Conservation (phyloP, 345 rosid species). For the Bruguiera parviflora region DNA sequence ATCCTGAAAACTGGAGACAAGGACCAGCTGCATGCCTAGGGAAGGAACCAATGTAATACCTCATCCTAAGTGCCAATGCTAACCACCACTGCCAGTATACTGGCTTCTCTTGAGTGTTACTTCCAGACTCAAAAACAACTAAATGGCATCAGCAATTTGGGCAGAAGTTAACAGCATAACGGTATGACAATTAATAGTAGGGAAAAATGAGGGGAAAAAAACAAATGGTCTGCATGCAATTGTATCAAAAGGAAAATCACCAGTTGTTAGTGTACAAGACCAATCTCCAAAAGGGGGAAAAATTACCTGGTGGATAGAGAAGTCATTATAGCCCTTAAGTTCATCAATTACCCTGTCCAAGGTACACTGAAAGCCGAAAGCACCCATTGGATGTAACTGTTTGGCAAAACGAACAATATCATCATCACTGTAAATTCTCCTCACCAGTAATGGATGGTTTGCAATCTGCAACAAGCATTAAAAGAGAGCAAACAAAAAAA, state of each 20-base stretch:
- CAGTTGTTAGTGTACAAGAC: neutral
- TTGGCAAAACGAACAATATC: slow-evolving; percentile 72
- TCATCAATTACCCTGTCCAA: slow-evolving; percentile 80
- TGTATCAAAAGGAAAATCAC: neutral
- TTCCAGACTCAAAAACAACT: neutral
- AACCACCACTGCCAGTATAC: no score
- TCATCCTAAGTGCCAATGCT: neutral
- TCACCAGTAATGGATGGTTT: slow-evolving; percentile 91
- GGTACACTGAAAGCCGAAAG: slow-evolving; percentile 84
- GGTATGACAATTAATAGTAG: neutral
- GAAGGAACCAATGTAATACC: no score
- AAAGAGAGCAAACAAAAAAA: neutral
- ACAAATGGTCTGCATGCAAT: neutral
- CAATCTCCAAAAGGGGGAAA: slow-evolving; percentile 5
- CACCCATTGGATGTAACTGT: slow-evolving; percentile 79
- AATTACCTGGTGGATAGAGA: slow-evolving; percentile 82
- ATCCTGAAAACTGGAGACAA: neutral
- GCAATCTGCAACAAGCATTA: slow-evolving; percentile 57
- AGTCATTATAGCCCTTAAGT: slow-evolving; percentile 78
- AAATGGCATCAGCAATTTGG: neutral
- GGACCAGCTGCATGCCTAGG: no score
- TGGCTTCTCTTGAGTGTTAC: neutral
- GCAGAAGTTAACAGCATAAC: no score
- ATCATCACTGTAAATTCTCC: slow-evolving; percentile 72
- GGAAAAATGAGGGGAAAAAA: neutral